These are phyloP conservation scores for Mrakia gelida DNA, from an alignment of 768 basidiomycete genomes.

Conservation along the genomic window DNA sequence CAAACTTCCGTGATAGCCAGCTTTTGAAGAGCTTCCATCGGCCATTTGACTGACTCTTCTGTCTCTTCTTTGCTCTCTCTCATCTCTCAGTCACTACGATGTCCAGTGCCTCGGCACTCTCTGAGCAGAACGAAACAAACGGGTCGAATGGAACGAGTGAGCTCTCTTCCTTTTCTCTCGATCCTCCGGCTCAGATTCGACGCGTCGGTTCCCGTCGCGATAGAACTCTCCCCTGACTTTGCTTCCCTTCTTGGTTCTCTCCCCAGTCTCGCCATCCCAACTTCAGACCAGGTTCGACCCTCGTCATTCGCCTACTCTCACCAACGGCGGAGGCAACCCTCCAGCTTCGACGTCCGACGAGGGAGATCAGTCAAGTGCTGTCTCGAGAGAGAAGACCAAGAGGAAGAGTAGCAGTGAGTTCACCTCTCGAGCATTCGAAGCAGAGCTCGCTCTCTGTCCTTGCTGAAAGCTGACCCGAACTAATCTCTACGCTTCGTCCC, in stretches of 20 bases:
- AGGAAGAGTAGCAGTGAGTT: constrained; percentile 16
- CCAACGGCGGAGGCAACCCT: not conserved
- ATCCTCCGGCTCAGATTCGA: not conserved
- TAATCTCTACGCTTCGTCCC: not conserved
- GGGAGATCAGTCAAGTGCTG: not conserved
- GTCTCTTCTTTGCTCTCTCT: not conserved
- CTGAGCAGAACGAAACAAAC: not conserved
- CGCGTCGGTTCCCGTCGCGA: not conserved
- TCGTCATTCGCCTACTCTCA: not conserved
- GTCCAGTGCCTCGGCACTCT: not conserved
- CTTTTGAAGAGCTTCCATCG: not conserved
- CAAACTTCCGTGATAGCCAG: not conserved
- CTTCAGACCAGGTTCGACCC: not conserved
- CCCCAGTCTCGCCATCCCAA: not conserved
- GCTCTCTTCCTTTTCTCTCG: not conserved
- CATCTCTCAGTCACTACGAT: not conserved
- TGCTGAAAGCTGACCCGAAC: not conserved
- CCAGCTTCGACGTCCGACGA: not conserved
- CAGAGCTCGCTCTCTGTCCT: not conserved
- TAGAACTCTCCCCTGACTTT: not conserved
- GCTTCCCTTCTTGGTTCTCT: not conserved
- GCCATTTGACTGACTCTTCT: not conserved
- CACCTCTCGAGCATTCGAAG: not conserved
- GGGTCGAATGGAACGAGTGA: not conserved
- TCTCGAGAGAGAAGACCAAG: not conserved